Percentiles rank a stretch among this genome's conserved stretches.
These are phyloP conservation scores for Leishmania guyanensis DNA, from an alignment of 208 protist genomes.

Conservation along the genomic window DNA sequence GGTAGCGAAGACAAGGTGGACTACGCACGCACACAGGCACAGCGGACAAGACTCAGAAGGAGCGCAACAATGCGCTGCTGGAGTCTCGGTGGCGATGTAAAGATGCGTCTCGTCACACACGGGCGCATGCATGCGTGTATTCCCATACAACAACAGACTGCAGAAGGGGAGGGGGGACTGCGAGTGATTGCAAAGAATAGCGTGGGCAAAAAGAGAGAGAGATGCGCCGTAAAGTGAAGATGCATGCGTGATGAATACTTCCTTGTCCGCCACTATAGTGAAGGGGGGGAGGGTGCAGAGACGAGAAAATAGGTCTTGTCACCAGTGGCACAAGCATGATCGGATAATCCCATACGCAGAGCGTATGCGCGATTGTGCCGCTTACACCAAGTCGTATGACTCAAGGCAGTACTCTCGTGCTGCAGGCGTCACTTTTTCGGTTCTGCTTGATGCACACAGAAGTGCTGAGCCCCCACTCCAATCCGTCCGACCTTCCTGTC, in stretches of 20 bases:
- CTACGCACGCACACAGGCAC: background rate
- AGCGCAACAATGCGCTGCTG: background rate
- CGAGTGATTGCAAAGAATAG: background rate
- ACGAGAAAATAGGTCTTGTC: background rate
- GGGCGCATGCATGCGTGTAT: background rate
- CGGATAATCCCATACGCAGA: background rate
- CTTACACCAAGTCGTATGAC: background rate
- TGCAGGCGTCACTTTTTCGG: background rate
- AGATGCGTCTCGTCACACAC: background rate
- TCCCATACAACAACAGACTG: background rate
- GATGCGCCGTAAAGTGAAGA: background rate
- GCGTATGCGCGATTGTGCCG: background rate
- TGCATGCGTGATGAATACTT: background rate
- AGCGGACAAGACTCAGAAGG: background rate
- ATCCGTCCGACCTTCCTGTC: background rate
- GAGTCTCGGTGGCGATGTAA: background rate
- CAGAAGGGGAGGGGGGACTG: background rate
- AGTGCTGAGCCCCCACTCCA: background rate
- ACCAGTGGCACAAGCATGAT: background rate
- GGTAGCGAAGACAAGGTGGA: constrained; percentile 1
- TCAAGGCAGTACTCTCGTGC: background rate
- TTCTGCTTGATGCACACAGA: background rate
- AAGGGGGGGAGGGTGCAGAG: background rate
- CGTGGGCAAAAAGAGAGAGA: background rate
- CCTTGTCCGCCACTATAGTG: background rate